Evolutionary conservation across 208 protist genomes (phyloP), one percentile per base, ranked within the genome.

Genomic region (Leishmania tarentolae): DNA sequence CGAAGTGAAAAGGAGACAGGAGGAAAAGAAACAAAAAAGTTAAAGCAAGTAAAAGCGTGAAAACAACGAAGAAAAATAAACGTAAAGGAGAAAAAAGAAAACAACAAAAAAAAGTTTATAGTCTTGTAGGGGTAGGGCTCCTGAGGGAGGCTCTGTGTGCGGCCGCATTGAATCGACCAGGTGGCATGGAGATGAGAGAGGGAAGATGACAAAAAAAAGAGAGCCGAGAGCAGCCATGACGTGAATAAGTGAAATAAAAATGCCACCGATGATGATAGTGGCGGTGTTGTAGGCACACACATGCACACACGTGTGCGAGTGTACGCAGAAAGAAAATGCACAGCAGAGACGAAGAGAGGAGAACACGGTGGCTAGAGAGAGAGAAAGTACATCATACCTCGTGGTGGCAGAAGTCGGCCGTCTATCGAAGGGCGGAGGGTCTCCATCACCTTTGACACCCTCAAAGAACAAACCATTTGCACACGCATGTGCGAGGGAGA

Each of bases 31-130:
- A 13, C 37, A 40, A 35, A 75, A 31, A 63, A n/a, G 15, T n/a
- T 46, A 76, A 76, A 76, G 1, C 61, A 19, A 24, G 63, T 40
- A 61, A 78, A 40, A 75, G 46, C 69, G 6, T 24, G 61, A 61
- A 24, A 3, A 44, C 24, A 40, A 19, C 42, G 4, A 75, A 37
- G 4, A 35, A 44, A 21, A 46, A 4, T 46, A 24, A 71, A 47
- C 37, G n/a, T 35, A 21, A n/a, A 21, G 9, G 37, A 46, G 15
- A 21, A 31, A 13, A 17, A 57, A 61, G 4, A 0, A 31, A 61
- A 53, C 50, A 53, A 53, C 6, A 31, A 31, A 21, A 46, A 46
- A n/a, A 44, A 21, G 40, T 71, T 24, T 71, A 71, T n/a, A 71
- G 40, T 4, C 37, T 24, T n/a, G 35, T 46, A 13, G 66, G 15